phyloP scores from a whole-genome alignment of 1,284 basidiomycete species.

The Irpex lacteus region DNA sequence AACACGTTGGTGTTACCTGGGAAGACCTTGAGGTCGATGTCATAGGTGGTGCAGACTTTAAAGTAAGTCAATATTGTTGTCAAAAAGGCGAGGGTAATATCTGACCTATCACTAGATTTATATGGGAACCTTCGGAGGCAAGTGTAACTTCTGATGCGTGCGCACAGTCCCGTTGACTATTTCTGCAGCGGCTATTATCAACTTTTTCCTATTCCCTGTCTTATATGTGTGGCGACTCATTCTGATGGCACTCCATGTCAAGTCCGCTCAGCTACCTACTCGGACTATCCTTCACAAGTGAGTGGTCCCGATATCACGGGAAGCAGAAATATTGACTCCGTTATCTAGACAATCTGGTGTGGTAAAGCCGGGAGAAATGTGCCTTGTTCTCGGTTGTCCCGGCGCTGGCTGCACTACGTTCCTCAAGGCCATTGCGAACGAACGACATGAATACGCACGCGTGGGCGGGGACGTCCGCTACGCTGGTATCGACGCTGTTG shows the following conservation, averaged over 20 bases:
- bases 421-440: constrained; percentile 75
- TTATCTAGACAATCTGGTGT: constrained; percentile 64
- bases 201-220: constrained; percentile 53
- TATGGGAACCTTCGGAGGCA: constrained; percentile 62
- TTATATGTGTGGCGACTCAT: constrained; percentile 48
- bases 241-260: constrained; percentile 52
- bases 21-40: constrained; percentile 73
- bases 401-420: constrained; percentile 81
- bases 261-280: constrained; percentile 39
- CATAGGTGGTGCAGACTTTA: constrained; percentile 56
- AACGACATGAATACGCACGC: constrained; percentile 56
- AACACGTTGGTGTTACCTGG: constrained; percentile 84
- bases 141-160: constrained; percentile 17
- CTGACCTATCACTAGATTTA: constrained; percentile 46
- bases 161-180: constrained; percentile 15
- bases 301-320: constrained; percentile 21
- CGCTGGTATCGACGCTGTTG: constrained; percentile 63
- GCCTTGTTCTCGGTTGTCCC: constrained; percentile 81
- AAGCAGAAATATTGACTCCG: background rate
- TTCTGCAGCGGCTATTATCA: constrained; percentile 53
- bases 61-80: constrained; percentile 36
- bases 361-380: constrained; percentile 59
- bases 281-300: constrained; percentile 68
- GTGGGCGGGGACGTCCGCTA: constrained; percentile 71
- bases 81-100: background rate